Base-by-base conservation (phyloP, 129 eudicot species). In the Kitagawia praeruptora region DNA sequence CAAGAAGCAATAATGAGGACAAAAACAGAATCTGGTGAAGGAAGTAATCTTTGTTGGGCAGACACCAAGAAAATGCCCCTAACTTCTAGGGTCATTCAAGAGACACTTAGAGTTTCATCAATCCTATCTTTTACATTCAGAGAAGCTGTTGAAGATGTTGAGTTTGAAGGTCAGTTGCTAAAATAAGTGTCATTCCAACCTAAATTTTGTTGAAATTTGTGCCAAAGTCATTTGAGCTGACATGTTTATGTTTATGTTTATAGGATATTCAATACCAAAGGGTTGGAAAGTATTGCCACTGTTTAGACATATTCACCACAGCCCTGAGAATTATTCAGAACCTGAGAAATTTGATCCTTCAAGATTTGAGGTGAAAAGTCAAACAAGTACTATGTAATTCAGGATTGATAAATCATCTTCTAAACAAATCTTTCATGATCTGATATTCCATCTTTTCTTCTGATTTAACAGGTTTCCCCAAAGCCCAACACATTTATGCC, bases 71-170 rank as follows among this genome's bases (percentile, higher is more conserved):
- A 85, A 39, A 96, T 96, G 99, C 98, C 95, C 3, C 80, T 86
- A 25, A 90, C 99, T 69, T 82, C 91, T 80, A 96, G 93, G 82
- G 99, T 96, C 41, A 92, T 96, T 76, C 98, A 90, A 88, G 99
- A 96, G 44, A 92, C 99, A 21, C 86, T 96, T 9, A 86, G 99
- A 87, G 98, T 92, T 80, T 97, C 99, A 61, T 96, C 99, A 38
- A 92, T 96, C 61, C 70, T 96, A 67, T 92, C 98, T 77, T 96
- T 96, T 54, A 96, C 99, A 15, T 96, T 96, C 74, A 90, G 99
- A 88, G 99, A 96, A 87, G 99, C 98, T 78, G 99, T 92, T 70
- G 91, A 96, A 74, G 99, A 96, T 92, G 98, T 96, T 84, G 99
- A 96, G 81, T 96, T 87, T 85, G 90, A 96, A 83, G 99, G 99